Base-by-base conservation (phyloP, 1,139 yeast genomes). In the Candida smagusa region DNA sequence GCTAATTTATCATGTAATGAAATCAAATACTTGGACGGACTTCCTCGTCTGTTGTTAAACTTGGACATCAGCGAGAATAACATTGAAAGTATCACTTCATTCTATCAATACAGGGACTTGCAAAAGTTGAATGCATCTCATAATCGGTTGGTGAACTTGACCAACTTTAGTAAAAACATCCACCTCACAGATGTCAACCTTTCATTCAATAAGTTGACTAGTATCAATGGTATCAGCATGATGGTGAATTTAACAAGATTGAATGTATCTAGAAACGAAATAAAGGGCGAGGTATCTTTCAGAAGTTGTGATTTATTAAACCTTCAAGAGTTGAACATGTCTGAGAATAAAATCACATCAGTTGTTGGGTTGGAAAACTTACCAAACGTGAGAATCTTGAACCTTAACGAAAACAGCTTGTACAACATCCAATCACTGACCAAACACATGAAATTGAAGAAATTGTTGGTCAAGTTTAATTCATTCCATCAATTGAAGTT, bases 21-120 rank as follows among this genome's bases (percentile, higher is more conserved):
- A 9, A 52, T 78, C n/a, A 58, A 62, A 23, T 76, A 60, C 45
- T 54, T 72, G 22, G 72, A 69, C 28, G 84, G 82, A 0, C 48
- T 77, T 12, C 81, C 82, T 0, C 43, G 40, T 6, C 44, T 48
- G 1, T 45, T 72, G 2, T 63, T 72, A 41, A 59, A 61, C 26
- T 50, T 78, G 37, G 54, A 65, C 37, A 50, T 72, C 9, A 52
- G 65, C 2, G 43, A 52, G 29, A 78, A 78, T 50, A 46, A 48
- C 21, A 56, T 78, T 27, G 68, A 63, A 32, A 66, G 66, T 39
- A 49, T 73, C 34, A 62, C 77, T 1, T 61, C 75, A 2, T 74
- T 76, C 42, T 50, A 54, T 22, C 58, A 58, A 21, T 65, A 65
- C 45, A 53, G 51, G 9, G 68, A 73, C 43, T 56, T 78, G 29